These are phyloP conservation scores for Fusarium luffae DNA, from an alignment of 2,329 filamentous ascomycete genomes.

Conservation along the genomic window DNA sequence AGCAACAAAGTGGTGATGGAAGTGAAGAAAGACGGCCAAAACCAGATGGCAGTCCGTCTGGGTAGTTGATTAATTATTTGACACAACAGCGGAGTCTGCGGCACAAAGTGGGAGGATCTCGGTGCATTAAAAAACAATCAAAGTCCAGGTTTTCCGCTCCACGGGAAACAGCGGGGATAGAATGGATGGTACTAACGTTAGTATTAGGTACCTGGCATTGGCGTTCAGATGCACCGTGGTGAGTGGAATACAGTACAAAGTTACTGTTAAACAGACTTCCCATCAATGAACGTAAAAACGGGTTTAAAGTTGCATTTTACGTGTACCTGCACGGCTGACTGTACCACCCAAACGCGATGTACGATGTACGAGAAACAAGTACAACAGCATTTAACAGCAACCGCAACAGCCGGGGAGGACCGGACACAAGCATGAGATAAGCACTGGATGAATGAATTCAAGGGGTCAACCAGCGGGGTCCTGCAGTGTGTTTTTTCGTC, in stretches of 20 bases:
- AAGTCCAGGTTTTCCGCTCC: constrained; percentile 33
- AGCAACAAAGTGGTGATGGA: constrained; percentile 15
- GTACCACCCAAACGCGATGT: constrained; percentile 27
- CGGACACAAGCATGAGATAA: constrained; percentile 19
- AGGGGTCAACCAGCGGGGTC: constrained; percentile 33
- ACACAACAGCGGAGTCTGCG: constrained; percentile 24
- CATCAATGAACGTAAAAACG: constrained; percentile 9
- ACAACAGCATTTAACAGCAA: background rate
- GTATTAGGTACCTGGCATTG: constrained; percentile 14
- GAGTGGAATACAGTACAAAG: constrained; percentile 7
- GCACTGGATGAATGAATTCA: constrained; percentile 20
- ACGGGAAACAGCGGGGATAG: constrained; percentile 38
- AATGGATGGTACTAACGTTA: background rate
- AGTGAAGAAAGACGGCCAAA: constrained; percentile 13
- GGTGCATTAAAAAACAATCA: constrained; percentile 43
- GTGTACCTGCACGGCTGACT: constrained; percentile 28
- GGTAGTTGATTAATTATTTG: constrained; percentile 19
- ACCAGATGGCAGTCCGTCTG: background rate
- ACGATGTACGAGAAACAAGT: constrained; percentile 38
- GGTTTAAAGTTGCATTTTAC: constrained; percentile 21
- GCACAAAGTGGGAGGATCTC: constrained; percentile 26
- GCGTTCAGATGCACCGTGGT: constrained; percentile 5
- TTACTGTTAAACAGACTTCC: background rate
- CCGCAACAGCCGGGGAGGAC: constrained; percentile 17
- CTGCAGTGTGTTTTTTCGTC: constrained; percentile 18